phyloP scores from a whole-genome alignment of 1,139 yeast species.

The Yarrowia galli region DNA sequence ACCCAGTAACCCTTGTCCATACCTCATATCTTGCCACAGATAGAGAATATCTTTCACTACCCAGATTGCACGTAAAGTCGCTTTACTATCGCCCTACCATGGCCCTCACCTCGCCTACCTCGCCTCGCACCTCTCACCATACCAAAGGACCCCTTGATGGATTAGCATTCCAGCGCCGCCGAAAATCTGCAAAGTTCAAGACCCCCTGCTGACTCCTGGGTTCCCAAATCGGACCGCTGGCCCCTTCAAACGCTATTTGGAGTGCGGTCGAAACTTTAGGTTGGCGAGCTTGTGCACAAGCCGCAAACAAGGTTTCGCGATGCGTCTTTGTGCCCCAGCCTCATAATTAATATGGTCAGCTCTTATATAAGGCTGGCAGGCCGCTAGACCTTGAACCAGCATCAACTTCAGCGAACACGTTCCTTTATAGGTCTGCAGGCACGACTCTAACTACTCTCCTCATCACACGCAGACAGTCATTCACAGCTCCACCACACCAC shows the following conservation, averaged over 20 bases:
- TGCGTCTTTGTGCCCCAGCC: constrained; percentile 36
- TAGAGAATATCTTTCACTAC: too few species aligned
- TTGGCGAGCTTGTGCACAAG: constrained; percentile 29
- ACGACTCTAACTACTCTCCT: not conserved
- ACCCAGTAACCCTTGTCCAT: too few species aligned
- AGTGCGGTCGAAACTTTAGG: not conserved
- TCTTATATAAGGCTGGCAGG: constrained; percentile 12
- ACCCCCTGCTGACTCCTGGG: constrained; percentile 39
- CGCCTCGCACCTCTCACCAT: too few species aligned
- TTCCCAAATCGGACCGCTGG: constrained; percentile 31
- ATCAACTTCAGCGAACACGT: constrained; percentile 5
- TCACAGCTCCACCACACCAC: not conserved
- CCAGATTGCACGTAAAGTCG: not conserved
- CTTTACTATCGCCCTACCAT: not conserved
- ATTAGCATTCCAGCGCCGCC: constrained; percentile 23
- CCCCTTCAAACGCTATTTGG: constrained; percentile 11
- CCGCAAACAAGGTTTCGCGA: constrained; percentile 19
- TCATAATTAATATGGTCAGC: constrained; percentile 33
- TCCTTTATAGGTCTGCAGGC: constrained; percentile 15
- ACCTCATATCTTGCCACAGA: too few species aligned
- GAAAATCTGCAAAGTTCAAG: constrained; percentile 6
- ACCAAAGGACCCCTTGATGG: constrained; percentile 18
- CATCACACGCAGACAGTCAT: constrained; percentile 10
- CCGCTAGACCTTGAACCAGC: constrained; percentile 2
- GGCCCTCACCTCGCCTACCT: too few species aligned